Conservation (phyloP, 1,284 basidiomycete species). For the Xanthoconium separans region DNA sequence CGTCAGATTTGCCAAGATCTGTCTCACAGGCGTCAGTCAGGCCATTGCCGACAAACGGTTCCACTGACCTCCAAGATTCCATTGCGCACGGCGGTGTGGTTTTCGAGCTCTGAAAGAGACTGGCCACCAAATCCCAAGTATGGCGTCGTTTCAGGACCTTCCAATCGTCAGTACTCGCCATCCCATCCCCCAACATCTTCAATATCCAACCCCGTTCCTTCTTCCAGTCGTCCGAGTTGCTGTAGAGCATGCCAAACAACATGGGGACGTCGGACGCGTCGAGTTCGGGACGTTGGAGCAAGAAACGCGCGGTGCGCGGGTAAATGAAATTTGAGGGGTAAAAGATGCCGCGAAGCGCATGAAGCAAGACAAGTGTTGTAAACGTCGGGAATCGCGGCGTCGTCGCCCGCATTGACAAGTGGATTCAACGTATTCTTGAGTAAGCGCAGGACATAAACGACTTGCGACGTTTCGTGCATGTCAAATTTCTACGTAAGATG, state of each 20-base stretch:
- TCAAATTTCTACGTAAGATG: slow-evolving; percentile 47
- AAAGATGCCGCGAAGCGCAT: slow-evolving; percentile 52
- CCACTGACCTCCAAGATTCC: slow-evolving; percentile 63
- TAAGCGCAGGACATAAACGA: slow-evolving; percentile 73
- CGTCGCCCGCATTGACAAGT: slow-evolving; percentile 40
- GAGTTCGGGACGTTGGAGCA: slow-evolving; percentile 58
- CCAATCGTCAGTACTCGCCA: slow-evolving; percentile 78
- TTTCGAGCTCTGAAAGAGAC: slow-evolving; percentile 69
- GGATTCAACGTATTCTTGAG: slow-evolving; percentile 61
- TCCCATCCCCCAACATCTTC: slow-evolving; percentile 67
- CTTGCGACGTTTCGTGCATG: slow-evolving; percentile 81
- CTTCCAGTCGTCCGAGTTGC: slow-evolving; percentile 71
- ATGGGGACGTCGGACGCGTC: slow-evolving; percentile 60
- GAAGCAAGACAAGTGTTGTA: slow-evolving; percentile 70
- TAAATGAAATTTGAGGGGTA: slow-evolving; percentile 57
- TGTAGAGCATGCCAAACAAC: slow-evolving; percentile 79
- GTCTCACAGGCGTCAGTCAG: not conserved
- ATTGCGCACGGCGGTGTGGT: slow-evolving; percentile 53
- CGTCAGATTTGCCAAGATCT: slow-evolving; percentile 74
- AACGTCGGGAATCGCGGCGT: slow-evolving; percentile 68
- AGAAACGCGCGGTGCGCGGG: slow-evolving; percentile 53
- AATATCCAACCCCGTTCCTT: slow-evolving; percentile 89
- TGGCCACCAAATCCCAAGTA: slow-evolving; percentile 85
- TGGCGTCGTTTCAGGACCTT: slow-evolving; percentile 76
- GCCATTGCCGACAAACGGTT: not conserved